Percentiles rank a stretch among this genome's conserved stretches.
These are phyloP conservation scores for Neurospora cerealis DNA, from an alignment of 495 filamentous ascomycete species.

Conservation along the genomic window DNA sequence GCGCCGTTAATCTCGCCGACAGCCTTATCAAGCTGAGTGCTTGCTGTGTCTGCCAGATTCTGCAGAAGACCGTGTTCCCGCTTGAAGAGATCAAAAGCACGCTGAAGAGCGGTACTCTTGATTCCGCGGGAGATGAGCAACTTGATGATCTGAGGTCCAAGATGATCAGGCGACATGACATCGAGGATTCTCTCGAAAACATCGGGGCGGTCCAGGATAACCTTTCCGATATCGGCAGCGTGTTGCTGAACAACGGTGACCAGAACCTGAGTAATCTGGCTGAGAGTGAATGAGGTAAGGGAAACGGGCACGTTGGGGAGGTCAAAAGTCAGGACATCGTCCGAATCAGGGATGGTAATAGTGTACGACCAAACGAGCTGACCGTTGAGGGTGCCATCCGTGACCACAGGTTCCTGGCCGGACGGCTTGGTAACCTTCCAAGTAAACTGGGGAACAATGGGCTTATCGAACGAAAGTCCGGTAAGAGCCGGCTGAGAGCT, in stretches of 20 bases:
- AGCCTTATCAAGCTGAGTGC: not conserved
- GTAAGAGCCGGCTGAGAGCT: not conserved
- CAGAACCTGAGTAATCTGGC: not conserved
- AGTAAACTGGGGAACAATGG: not conserved
- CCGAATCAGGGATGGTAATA: not conserved
- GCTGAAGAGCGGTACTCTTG: not conserved
- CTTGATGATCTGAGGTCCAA: not conserved
- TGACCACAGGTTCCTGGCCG: not conserved
- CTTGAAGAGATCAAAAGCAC: not conserved
- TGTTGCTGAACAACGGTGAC: not conserved
- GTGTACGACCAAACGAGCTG: not conserved
- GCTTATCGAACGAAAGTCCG: not conserved
- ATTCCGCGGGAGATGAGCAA: not conserved
- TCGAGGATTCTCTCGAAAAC: not conserved
- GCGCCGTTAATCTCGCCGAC: not conserved
- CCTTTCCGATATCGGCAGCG: not conserved
- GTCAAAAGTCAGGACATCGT: not conserved
- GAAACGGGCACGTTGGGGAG: not conserved
- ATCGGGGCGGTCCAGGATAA: not conserved
- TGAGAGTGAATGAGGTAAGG: not conserved
- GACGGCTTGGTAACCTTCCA: not conserved
- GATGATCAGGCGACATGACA: not conserved
- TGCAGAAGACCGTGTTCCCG: not conserved
- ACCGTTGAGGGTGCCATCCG: not conserved
- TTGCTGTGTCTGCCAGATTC: not conserved